These are phyloP conservation scores for Cryphonectria carpinicola DNA, from an alignment of 2,329 filamentous ascomycete species.

Conservation along the genomic window DNA sequence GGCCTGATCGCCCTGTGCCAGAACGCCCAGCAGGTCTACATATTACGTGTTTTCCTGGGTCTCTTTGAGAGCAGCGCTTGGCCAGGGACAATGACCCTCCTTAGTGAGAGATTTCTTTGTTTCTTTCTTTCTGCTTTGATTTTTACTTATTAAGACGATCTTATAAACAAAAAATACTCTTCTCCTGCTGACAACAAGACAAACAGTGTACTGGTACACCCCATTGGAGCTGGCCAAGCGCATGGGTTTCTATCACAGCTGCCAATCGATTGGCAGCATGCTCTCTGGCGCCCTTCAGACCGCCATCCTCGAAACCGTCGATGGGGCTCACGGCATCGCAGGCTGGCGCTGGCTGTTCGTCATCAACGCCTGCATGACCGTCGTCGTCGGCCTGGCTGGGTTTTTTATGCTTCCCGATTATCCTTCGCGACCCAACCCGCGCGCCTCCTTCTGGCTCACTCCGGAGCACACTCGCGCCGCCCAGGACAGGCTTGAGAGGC, in stretches of 20 bases:
- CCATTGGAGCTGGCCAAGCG: slow-evolving; percentile 52
- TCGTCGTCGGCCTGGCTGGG: slow-evolving; percentile 54
- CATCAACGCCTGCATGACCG: slow-evolving; percentile 59
- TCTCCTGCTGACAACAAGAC: slow-evolving; percentile 7
- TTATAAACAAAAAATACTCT: neutral
- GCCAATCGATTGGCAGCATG: slow-evolving; percentile 56
- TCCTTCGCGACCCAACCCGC: slow-evolving; percentile 44
- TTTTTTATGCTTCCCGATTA: slow-evolving; percentile 52
- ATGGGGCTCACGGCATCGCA: slow-evolving; percentile 50
- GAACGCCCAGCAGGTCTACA: slow-evolving; percentile 42
- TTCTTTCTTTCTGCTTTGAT: slow-evolving; percentile 1
- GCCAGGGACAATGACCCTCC: slow-evolving; percentile 43
- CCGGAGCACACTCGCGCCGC: slow-evolving; percentile 46
- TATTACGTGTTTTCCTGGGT: slow-evolving; percentile 45
- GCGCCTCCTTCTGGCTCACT: slow-evolving; percentile 51
- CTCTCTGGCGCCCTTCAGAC: slow-evolving; percentile 58
- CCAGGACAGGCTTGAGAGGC: slow-evolving; percentile 46
- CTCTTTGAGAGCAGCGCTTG: slow-evolving; percentile 45
- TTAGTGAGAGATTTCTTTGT: neutral
- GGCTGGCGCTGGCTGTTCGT: slow-evolving; percentile 61
- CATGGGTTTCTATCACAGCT: slow-evolving; percentile 57
- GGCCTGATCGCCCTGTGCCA: slow-evolving; percentile 39
- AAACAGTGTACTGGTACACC: slow-evolving; percentile 47
- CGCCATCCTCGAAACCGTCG: slow-evolving; percentile 56
- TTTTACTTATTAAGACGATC: neutral